Conservation (phyloP, 1,139 yeast species). For the Protomyces gravidus region DNA sequence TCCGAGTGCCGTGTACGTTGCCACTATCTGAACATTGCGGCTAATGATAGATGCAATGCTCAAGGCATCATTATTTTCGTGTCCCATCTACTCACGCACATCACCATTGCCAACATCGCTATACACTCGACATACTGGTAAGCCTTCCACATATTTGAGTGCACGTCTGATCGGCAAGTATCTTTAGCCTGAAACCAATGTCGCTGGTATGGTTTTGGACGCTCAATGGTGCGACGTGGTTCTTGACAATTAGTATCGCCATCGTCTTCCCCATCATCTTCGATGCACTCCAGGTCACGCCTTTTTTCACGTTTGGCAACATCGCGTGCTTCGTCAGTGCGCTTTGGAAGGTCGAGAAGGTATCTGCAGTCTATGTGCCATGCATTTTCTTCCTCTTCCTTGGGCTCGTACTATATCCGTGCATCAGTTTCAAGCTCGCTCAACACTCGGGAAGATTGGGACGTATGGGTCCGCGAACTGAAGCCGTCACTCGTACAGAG, state of each 20-base stretch:
- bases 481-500: not conserved
- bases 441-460: not conserved
- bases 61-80: not conserved
- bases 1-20: not conserved
- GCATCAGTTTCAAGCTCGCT: not conserved
- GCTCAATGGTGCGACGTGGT: not conserved
- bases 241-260: not conserved
- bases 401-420: not conserved
- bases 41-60: not conserved
- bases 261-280: not conserved
- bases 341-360: not conserved
- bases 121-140: not conserved
- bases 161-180: not conserved
- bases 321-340: not conserved
- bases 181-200: not conserved
- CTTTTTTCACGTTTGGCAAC: not conserved
- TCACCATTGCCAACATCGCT: not conserved
- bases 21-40: not conserved
- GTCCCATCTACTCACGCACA: not conserved
- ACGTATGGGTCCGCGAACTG: not conserved
- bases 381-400: not conserved
- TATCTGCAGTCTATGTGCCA: not conserved
- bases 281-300: not conserved
- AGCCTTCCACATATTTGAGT: not conserved
- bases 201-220: not conserved